These are phyloP conservation scores for Cucurbitaria berberidis DNA, from an alignment of 2,329 filamentous ascomycete genomes.

Conservation along the genomic window DNA sequence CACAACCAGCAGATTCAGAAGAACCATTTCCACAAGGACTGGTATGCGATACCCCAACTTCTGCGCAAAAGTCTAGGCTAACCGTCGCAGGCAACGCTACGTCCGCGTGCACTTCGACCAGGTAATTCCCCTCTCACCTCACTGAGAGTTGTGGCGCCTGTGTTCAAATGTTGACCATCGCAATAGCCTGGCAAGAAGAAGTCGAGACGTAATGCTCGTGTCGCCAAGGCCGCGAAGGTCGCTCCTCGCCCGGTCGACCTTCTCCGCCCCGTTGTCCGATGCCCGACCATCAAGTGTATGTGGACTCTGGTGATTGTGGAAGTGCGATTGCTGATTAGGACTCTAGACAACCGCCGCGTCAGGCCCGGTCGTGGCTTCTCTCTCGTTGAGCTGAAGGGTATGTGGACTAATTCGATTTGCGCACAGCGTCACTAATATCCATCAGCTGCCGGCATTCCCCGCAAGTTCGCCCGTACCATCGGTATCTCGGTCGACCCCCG, in stretches of 20 bases:
- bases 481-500: conserved; percentile 96
- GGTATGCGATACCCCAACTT: conserved; percentile 27
- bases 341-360: conserved; percentile 88
- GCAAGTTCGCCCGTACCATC: conserved; percentile 92
- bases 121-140: conserved; percentile 70
- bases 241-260: conserved; percentile 97
- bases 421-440: conserved; percentile 21
- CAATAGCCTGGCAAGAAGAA: conserved; percentile 91
- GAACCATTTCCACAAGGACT: conserved; percentile 78
- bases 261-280: conserved; percentile 94
- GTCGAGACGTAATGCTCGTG: conserved; percentile 86
- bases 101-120: conserved; percentile 99
- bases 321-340: conserved; percentile 17
- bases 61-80: conserved; percentile 23
- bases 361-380: conserved; percentile 98
- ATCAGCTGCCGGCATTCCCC: conserved; percentile 93
- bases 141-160: conserved; percentile 62
- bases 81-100: conserved; percentile 79
- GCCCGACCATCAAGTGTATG: conserved; percentile 87
- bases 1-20: conserved; percentile 98
- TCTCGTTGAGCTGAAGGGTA: conserved; percentile 96
- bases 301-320: conserved; percentile 2
- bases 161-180: conserved; percentile 44
- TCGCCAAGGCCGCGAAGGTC: conserved; percentile 92
- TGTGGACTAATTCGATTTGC: conserved; percentile 21